A percentile compares a stretch with the other conserved stretches of the same genome.
Evolutionary conservation across 2,329 filamentous ascomycete genomes (phyloP).

Genomic region (Trichoderma breve): DNA sequence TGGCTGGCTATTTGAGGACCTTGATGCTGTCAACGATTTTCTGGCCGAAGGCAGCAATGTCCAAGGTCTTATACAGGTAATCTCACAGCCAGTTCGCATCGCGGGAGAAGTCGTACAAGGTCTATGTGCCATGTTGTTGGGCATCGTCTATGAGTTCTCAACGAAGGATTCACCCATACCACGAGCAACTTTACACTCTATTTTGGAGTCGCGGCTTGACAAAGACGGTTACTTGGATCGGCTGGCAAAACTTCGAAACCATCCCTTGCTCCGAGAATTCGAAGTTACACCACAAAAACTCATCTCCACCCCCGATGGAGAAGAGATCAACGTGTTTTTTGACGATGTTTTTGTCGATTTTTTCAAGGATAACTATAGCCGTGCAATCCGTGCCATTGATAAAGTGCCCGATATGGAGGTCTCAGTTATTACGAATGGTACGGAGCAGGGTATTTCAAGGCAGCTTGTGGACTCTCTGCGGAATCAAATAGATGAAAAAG

Average conservation of each 20-base stretch:
- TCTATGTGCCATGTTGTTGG: slow-evolving; percentile 78
- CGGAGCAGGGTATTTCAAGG: slow-evolving; percentile 88
- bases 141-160: slow-evolving; percentile 93
- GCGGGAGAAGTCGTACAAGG: slow-evolving; percentile 72
- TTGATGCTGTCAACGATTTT: slow-evolving; percentile 89
- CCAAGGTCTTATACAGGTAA: slow-evolving; percentile 77
- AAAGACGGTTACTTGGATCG: slow-evolving; percentile 85
- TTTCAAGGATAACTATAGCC: slow-evolving; percentile 92
- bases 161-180: slow-evolving; percentile 94
- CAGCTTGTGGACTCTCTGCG: slow-evolving; percentile 86
- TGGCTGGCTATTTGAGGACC: slow-evolving; percentile 89
- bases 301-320: slow-evolving; percentile 44
- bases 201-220: slow-evolving; percentile 74
- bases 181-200: slow-evolving; percentile 73
- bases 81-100: slow-evolving; percentile 56
- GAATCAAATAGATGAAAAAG: slow-evolving; percentile 72
- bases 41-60: slow-evolving; percentile 88
- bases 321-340: slow-evolving; percentile 79
- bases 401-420: slow-evolving; percentile 86
- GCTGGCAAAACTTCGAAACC: slow-evolving; percentile 71
- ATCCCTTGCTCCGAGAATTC: slow-evolving; percentile 80
- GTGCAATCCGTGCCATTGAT: slow-evolving; percentile 80
- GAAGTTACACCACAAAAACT: slow-evolving; percentile 77
- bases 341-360: slow-evolving; percentile 87
- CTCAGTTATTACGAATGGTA: slow-evolving; percentile 71